Base-by-base conservation (phyloP, 1,284 basidiomycete species). In the Pisolithus thermaeus region DNA sequence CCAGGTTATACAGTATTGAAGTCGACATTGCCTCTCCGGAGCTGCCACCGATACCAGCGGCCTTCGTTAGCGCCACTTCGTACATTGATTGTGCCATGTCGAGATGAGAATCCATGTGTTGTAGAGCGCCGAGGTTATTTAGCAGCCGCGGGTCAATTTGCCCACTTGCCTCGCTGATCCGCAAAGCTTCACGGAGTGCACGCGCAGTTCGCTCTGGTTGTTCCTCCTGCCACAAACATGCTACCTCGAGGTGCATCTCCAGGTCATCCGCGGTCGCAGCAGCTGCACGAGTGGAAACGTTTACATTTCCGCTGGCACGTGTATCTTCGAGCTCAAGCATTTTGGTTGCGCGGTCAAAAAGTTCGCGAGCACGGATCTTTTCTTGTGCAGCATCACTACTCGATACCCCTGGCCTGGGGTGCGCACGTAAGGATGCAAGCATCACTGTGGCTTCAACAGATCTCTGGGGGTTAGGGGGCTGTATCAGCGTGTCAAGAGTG, bases 1-100 rank as follows among this genome's bases (percentile, higher is more conserved):
- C 94, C 16, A 96, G 80, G 63, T 97, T 97, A 70, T 92, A 97
- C 47, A 93, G 70, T 30, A 93, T 80, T 0, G 89, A 85, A 0
- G 90, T 92, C 44, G 88, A 83, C 68, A 90, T 78, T 1, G 74
- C 78, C 62, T 90, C 87, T 0, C 78, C 77, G 22, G 74, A 72
- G 30, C 79, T 77, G 1, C 77, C 65, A 3, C 69, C 73, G 16
- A 79, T 70, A 27, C 66, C 64, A 2, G 79, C 68, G 1, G 80
- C 80, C 53, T 72, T 77, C 0, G 79, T 84, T 46, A 91, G 68
- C 2, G 88, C 84, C 40, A 69, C 76, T 62, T 90, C 85, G 59
- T 91, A 91, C 65, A 82, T 72, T 0, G 61, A 57, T 56, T 78
- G 70, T 12, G 82, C 84, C 54, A 84, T 75, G 36, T 68, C 65